A percentile compares a stretch with the other conserved stretches of the same genome.
phyloP scores from a whole-genome alignment of 805 yeast species.

The Yamadazyma laniorum region DNA sequence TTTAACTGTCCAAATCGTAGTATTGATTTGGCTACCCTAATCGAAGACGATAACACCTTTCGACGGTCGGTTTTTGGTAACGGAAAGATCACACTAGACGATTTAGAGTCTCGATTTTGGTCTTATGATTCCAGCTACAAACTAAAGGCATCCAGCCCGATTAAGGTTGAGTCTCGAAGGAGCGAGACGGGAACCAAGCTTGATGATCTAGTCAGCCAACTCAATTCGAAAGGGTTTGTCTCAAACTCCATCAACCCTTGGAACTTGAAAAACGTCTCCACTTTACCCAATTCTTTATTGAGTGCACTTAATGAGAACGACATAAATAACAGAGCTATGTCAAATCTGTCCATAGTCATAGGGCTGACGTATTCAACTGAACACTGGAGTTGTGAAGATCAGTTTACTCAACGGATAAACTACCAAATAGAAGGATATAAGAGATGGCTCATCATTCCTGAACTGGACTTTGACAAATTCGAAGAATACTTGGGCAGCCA shows the following conservation, averaged over 20 bases:
- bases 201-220: neutral
- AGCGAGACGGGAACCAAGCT: neutral
- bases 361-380: slow-evolving; percentile 54
- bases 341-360: slow-evolving; percentile 45
- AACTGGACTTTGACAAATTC: slow-evolving; percentile 50
- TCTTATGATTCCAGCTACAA: neutral
- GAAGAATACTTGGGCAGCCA: slow-evolving; percentile 19
- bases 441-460: slow-evolving; percentile 64
- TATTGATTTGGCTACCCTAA: neutral
- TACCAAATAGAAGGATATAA: slow-evolving; percentile 58
- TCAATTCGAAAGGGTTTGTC: neutral
- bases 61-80: neutral
- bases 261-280: slow-evolving; percentile 57
- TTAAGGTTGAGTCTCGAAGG: neutral
- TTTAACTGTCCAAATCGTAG: too few species aligned
- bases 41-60: neutral
- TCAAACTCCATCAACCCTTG: slow-evolving; percentile 42
- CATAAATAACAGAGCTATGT: slow-evolving; percentile 42
- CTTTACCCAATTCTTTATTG: slow-evolving; percentile 48
- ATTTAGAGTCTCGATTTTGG: neutral
- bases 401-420: slow-evolving; percentile 51
- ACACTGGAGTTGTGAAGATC: slow-evolving; percentile 63
- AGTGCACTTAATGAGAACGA: slow-evolving; percentile 42
- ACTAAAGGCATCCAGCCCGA: neutral
- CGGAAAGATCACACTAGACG: neutral